Evolutionary conservation across 1,284 basidiomycete species (phyloP).

Genomic region (Ganoderma lingzhi): DNA sequence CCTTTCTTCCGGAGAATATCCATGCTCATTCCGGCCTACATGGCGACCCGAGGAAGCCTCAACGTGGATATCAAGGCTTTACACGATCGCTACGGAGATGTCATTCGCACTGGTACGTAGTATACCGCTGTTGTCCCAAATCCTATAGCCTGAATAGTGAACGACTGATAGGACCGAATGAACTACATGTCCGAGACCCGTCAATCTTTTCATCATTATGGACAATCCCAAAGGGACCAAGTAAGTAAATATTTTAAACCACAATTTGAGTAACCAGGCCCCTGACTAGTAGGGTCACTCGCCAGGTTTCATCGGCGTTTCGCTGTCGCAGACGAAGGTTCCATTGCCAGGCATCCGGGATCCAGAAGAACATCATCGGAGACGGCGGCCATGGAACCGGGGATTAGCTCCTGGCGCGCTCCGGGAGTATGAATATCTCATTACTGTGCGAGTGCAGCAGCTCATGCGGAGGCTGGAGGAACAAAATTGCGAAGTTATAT

Average conservation of each 20-base stretch:
- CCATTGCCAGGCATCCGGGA: slow-evolving; percentile 13
- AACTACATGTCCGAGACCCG: not conserved
- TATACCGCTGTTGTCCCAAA: not conserved
- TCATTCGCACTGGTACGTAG: not conserved
- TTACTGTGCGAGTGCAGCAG: slow-evolving; percentile 29
- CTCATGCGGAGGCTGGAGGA: slow-evolving; percentile 28
- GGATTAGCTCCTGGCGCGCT: slow-evolving; percentile 34
- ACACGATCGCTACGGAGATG: not conserved
- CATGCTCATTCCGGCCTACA: not conserved
- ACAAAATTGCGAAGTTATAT: slow-evolving; percentile 25
- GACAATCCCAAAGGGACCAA: not conserved
- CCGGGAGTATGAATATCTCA: slow-evolving; percentile 32
- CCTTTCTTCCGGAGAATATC: not conserved
- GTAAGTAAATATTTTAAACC: not conserved
- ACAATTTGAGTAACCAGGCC: not conserved
- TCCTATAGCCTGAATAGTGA: not conserved
- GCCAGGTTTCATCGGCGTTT: not conserved
- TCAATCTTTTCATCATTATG: not conserved
- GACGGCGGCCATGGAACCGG: slow-evolving; percentile 36
- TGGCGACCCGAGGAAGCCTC: not conserved
- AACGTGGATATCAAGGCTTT: not conserved
- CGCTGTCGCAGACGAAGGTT: not conserved
- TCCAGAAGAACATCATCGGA: slow-evolving; percentile 28
- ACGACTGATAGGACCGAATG: not conserved
- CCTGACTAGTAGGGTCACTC: not conserved